Conservation (phyloP, 2,329 filamentous ascomycete species). For the Alternaria hordeiaustralica region DNA sequence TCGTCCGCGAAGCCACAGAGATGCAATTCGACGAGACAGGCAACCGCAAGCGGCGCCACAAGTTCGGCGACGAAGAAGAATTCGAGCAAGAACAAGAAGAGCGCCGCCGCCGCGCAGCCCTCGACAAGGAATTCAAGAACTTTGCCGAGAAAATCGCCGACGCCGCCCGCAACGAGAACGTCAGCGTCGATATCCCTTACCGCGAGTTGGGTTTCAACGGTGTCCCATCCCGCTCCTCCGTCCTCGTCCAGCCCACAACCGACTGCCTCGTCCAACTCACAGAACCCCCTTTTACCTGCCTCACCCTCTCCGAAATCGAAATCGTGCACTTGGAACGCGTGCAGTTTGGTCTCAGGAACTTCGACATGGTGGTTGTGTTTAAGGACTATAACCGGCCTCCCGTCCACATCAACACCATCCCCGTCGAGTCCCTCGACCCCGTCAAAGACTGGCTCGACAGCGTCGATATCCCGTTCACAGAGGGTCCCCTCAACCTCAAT, state of each 20-base stretch:
- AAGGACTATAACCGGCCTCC: constrained; percentile 94
- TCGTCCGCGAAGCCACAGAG: constrained; percentile 96
- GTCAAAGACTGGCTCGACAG: constrained; percentile 98
- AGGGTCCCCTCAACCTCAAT: constrained; percentile 96
- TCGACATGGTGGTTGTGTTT: constrained; percentile 97
- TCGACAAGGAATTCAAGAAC: constrained; percentile 93
- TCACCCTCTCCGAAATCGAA: constrained; percentile 95
- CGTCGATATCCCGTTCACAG: constrained; percentile 90
- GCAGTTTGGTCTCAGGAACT: constrained; percentile 96
- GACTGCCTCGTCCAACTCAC: constrained; percentile 97
- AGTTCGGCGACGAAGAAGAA: constrained; percentile 97
- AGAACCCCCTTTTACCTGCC: constrained; percentile 93
- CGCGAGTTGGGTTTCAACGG: constrained; percentile 96
- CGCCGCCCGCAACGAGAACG: constrained; percentile 85
- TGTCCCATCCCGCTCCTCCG: constrained; percentile 93
- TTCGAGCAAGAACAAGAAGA: constrained; percentile 99
- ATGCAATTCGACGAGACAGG: constrained; percentile 99
- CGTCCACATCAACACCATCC: constrained; percentile 96
- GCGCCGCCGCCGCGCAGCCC: constrained; percentile 83
- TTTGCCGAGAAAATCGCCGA: constrained; percentile 98
- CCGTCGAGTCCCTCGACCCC: constrained; percentile 89
- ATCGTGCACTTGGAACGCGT: constrained; percentile 96
- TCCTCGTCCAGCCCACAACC: constrained; percentile 93
- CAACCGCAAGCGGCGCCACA: constrained; percentile 95
- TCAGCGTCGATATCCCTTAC: constrained; percentile 96